Evolutionary conservation across 352 stramenopile species (phyloP), one percentile per base, ranked within the genome.

Genomic region (Phytophthora multivora): DNA sequence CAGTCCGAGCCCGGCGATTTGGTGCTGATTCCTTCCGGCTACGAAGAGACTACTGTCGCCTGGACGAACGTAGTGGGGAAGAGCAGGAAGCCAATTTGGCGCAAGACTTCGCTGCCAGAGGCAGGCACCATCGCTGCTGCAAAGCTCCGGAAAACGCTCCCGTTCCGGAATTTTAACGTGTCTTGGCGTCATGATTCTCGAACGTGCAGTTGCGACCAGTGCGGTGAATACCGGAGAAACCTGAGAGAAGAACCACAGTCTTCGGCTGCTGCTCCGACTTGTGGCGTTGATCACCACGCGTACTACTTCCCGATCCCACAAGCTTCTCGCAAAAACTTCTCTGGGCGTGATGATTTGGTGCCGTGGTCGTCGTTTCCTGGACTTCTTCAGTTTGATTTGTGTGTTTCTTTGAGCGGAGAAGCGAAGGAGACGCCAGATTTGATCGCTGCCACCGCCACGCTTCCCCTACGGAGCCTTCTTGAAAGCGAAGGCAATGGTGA

Each of bases 251-350:
- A 55, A 47, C 7, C 15, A 6, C 25, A 41, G 31, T 15, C 39
- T 12, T 59, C 59, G 30, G 15, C n/a, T 23, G 50, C 19, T 47
- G 48, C 47, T 35, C 36, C 36, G 4, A 53, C 25, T 5, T 90
- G 76, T 42, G 86, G 84, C 15, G 64, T 95, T 13, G 86, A 95
- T 66, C 83, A 93, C 35, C 83, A 95, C 42, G 82, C 86, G n/a
- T 89, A 80, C 52, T 93, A 88, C 38, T 95, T 93, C 49, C 86
- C 84, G 15, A 71, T 95, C 13, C 84, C 84, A 5, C 86, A 93
- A 67, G 80, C 84, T 5, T 80, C 70, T 41, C 78, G 83, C 12
- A 91, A 90, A 63, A 91, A 88, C 57, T 91, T 89, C 49, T 84
- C 83, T 13, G 82, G 85, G 3, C 82, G 83, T 36, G 75, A 89